These are phyloP conservation scores for Suillus variegatus DNA, from an alignment of 768 basidiomycete genomes.

Conservation along the genomic window DNA sequence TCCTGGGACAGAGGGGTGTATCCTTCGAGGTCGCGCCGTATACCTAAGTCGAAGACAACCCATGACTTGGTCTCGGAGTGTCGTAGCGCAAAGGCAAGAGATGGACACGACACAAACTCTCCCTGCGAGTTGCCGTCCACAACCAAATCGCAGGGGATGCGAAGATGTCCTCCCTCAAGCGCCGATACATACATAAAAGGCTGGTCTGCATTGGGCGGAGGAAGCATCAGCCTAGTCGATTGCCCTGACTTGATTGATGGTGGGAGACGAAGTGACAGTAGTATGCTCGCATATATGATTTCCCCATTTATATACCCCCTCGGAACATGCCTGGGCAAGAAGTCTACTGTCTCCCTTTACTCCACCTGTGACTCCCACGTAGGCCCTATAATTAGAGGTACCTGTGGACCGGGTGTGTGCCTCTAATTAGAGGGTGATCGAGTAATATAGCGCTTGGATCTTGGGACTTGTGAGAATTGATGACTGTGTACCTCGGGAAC, in stretches of 20 bases:
- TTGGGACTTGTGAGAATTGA: no score
- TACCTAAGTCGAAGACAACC: conserved; percentile 52
- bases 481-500: no score
- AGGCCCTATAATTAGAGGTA: no score
- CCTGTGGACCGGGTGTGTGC: no score
- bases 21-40: conserved; percentile 46
- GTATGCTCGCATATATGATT: neutral
- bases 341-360: no score
- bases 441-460: no score
- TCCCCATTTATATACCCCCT: neutral
- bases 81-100: conserved; percentile 18
- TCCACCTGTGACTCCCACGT: no score
- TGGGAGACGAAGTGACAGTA: neutral
- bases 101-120: conserved; percentile 10
- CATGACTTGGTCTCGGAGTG: conserved; percentile 8
- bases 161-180: conserved; percentile 21
- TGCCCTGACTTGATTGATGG: neutral
- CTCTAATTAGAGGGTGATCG: no score
- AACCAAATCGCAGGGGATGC: conserved; percentile 17
- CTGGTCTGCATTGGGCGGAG: conserved; percentile 17
- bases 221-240: conserved; percentile 18
- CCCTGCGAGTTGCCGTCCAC: conserved; percentile 9
- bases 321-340: conserved; percentile 14
- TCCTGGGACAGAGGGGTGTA: conserved; percentile 36
- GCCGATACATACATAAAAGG: conserved; percentile 24